These are phyloP conservation scores for Scheffersomyces illinoinensis DNA, from an alignment of 1,139 yeast species.

Conservation along the genomic window DNA sequence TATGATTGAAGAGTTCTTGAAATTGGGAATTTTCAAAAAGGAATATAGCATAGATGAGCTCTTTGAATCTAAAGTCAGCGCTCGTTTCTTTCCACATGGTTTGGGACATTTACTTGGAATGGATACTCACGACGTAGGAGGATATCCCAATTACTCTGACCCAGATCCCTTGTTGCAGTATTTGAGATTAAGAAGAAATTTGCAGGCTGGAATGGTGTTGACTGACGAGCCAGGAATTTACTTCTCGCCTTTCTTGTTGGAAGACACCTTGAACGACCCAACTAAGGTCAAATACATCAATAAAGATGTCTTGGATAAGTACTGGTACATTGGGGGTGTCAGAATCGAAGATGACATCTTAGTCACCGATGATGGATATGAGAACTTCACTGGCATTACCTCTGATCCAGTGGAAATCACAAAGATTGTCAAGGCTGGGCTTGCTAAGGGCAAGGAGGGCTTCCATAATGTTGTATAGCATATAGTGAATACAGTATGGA, in stretches of 20 bases:
- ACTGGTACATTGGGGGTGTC: constrained; percentile 91
- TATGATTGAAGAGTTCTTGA: constrained; percentile 67
- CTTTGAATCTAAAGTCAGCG: constrained; percentile 66
- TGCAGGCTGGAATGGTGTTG: constrained; percentile 78
- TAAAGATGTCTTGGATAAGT: constrained; percentile 64
- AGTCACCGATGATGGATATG: constrained; percentile 74
- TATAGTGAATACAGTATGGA: neutral
- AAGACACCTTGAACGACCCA: constrained; percentile 61
- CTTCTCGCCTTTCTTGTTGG: constrained; percentile 79
- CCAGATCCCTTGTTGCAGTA: constrained; percentile 72
- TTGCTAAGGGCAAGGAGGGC: constrained; percentile 58
- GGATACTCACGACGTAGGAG: constrained; percentile 97
- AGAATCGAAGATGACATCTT: constrained; percentile 92
- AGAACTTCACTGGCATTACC: constrained; percentile 79
- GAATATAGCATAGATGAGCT: constrained; percentile 67
- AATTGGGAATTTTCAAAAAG: constrained; percentile 72
- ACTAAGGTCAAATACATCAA: constrained; percentile 63
- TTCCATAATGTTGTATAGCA: constrained; percentile 61
- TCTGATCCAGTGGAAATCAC: constrained; percentile 83
- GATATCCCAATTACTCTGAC: constrained; percentile 81
- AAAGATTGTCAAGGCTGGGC: constrained; percentile 70
- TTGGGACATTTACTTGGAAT: constrained; percentile 90
- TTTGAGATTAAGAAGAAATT: constrained; percentile 74
- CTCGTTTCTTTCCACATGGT: constrained; percentile 91
- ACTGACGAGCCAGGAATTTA: constrained; percentile 97